These are phyloP conservation scores for Thinopyrum elongatum DNA, from an alignment of 176 grass and related monocot species.

Conservation along the genomic window DNA sequence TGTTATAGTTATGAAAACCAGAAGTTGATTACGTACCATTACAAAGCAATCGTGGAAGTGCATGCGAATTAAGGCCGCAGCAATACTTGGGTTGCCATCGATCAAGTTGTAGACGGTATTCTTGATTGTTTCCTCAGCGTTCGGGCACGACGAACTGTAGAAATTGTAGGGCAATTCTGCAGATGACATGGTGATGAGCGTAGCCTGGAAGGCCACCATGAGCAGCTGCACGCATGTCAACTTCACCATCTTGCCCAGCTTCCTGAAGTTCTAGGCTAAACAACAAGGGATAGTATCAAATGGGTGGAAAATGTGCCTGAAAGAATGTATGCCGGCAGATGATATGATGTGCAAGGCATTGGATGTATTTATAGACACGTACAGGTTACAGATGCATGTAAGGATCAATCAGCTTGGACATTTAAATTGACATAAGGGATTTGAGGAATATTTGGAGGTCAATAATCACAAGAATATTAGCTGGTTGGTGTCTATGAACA, in stretches of 20 bases:
- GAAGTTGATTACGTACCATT: conserved; percentile 7
- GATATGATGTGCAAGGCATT: neutral
- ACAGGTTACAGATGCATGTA: neutral
- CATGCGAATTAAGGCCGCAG: conserved; percentile 39
- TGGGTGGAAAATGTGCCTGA: neutral
- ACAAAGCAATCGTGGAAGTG: conserved; percentile 61
- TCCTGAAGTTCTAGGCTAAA: neutral
- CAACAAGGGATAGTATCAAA: neutral
- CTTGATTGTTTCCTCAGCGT: conserved; percentile 34
- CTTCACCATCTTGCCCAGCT: neutral
- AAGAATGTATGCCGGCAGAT: too few species aligned
- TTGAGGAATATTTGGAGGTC: conserved; percentile 18
- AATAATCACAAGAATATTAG: neutral
- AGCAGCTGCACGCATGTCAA: conserved; percentile 7
- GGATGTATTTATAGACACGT: conserved; percentile 24
- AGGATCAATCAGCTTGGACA: neutral
- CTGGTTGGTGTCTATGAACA: conserved; percentile 12
- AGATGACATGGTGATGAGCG: conserved; percentile 8
- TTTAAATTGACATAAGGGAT: neutral
- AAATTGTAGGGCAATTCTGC: conserved; percentile 30
- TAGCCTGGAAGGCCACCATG: conserved; percentile 17
- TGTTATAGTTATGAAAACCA: neutral
- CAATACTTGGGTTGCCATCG: neutral
- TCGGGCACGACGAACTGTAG: conserved; percentile 42
- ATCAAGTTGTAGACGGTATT: conserved; percentile 10